Evolutionary conservation across 495 filamentous ascomycete species (phyloP).

Genomic region (Hypomontagnella submonticulosa): DNA sequence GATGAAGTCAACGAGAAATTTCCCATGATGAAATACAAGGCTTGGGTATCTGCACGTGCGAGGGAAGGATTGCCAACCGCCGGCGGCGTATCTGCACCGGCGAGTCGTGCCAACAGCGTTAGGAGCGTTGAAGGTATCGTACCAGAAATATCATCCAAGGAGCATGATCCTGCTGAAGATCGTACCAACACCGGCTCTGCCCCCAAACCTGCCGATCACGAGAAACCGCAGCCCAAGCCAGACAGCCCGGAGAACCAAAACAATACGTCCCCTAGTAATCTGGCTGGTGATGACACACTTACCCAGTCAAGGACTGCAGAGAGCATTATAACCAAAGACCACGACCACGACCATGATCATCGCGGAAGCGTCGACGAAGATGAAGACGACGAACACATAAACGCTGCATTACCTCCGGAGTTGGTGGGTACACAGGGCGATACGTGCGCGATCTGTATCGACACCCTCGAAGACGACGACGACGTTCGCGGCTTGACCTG

Average conservation of each 20-base stretch:
- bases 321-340: conserved; percentile 31
- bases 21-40: conserved; percentile 94
- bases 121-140: conserved; percentile 68
- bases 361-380: conserved; percentile 64
- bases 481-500: conserved; percentile 94
- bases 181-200: conserved; percentile 4
- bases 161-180: conserved; percentile 41
- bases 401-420: conserved; percentile 82
- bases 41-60: conserved; percentile 86
- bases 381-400: conserved; percentile 87
- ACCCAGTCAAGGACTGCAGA: conserved; percentile 32
- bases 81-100: conserved; percentile 84
- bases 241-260: conserved; percentile 20
- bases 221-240: conserved; percentile 12
- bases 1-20: conserved; percentile 99
- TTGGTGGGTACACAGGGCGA: conserved; percentile 89
- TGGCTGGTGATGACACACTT: conserved; percentile 16
- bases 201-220: conserved; percentile 10
- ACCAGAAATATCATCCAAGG: conserved; percentile 54
- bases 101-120: conserved; percentile 74
- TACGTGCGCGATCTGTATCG: conserved; percentile 95
- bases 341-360: conserved; percentile 29
- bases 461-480: conserved; percentile 92
- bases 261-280: conserved; percentile 1
- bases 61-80: conserved; percentile 83